Conservation (phyloP, 202 grass and related monocot genomes). For the Zoysia matrella region DNA sequence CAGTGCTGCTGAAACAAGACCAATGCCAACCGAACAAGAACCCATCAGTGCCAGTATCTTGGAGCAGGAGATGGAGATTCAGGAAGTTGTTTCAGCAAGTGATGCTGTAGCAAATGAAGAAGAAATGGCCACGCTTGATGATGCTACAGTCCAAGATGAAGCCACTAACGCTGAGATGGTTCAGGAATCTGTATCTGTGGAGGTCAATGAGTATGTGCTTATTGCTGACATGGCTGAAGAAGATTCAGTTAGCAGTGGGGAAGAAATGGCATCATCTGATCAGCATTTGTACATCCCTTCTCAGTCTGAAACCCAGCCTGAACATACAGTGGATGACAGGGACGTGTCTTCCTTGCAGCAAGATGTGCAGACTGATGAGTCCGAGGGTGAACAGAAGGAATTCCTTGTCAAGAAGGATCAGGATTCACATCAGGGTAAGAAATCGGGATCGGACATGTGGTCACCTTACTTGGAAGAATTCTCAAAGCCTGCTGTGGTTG, state of each 20-base stretch:
- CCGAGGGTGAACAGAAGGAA: constrained; percentile 6
- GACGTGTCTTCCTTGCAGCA: constrained; percentile 28
- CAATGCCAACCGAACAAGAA: constrained; percentile 21
- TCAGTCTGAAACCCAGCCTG: constrained; percentile 29
- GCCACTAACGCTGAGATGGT: constrained; percentile 13
- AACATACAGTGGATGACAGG: constrained; percentile 32
- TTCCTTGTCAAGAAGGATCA: constrained; percentile 22
- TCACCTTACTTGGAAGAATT: constrained; percentile 39
- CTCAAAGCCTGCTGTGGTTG: constrained; percentile 30
- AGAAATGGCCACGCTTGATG: constrained; percentile 18
- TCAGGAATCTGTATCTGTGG: constrained; percentile 16
- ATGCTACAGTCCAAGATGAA: constrained; percentile 10
- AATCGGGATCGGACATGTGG: constrained; percentile 34
- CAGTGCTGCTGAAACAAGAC: constrained; percentile 33
- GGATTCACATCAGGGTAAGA: background rate
- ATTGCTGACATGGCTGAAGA: constrained; percentile 30
- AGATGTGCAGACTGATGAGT: constrained; percentile 39
- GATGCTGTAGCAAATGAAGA: constrained; percentile 12
- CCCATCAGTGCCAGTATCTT: constrained; percentile 1
- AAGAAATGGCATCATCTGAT: background rate
- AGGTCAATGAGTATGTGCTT: background rate
- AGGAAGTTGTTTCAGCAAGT: constrained; percentile 37
- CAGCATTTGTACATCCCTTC: constrained; percentile 14
- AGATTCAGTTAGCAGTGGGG: constrained; percentile 36
- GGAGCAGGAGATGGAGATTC: constrained; percentile 28